phyloP scores from a whole-genome alignment of 148 eudicot species.

The Spergularia bocconei region DNA sequence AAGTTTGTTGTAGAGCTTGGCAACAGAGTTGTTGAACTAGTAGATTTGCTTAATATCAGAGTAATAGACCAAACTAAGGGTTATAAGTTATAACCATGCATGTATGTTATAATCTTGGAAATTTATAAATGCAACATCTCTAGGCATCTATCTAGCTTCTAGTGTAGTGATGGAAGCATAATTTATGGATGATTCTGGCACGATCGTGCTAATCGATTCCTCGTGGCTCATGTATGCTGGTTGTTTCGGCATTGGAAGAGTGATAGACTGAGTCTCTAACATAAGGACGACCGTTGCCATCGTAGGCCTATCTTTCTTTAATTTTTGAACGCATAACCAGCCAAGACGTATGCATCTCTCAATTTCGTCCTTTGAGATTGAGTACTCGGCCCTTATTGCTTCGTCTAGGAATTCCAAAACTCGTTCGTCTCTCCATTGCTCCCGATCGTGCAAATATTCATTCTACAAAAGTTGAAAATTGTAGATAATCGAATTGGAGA shows the following conservation, averaged over 20 bases:
- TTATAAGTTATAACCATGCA: too few species aligned
- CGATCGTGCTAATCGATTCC: not conserved
- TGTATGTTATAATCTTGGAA: too few species aligned
- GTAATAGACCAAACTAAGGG: too few species aligned
- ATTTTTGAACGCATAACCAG: not conserved
- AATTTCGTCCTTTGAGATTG: not conserved
- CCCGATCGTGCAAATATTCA: not conserved
- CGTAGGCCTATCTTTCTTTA: not conserved
- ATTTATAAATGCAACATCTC: too few species aligned
- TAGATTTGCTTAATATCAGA: too few species aligned
- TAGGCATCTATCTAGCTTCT: not conserved
- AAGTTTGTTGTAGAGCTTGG: too few species aligned
- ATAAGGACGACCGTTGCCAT: not conserved
- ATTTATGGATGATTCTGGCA: not conserved
- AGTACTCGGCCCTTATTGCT: not conserved
- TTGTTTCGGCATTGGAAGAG: conserved; percentile 3
- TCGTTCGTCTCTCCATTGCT: not conserved
- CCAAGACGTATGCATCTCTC: not conserved
- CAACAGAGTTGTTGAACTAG: too few species aligned
- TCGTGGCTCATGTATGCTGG: conserved; percentile 1
- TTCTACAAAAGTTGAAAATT: not conserved
- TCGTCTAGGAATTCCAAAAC: not conserved
- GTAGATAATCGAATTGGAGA: too few species aligned
- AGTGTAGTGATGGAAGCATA: not conserved
- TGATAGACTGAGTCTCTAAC: not conserved